Conservation (phyloP, 1,284 basidiomycete genomes). For the Tremellales sp. region DNA sequence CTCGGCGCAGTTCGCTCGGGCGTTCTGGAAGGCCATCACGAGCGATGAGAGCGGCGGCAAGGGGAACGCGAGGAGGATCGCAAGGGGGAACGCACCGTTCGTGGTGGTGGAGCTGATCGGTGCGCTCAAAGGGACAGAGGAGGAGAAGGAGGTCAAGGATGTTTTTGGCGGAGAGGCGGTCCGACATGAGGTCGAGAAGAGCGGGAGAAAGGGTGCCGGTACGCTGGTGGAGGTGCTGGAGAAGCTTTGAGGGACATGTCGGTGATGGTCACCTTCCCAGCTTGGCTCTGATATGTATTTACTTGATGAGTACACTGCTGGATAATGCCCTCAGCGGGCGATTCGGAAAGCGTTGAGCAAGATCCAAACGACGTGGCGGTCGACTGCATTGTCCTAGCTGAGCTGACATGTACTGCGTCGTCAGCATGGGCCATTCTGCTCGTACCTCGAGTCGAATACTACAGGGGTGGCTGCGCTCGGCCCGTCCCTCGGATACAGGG, state of each 20-base stretch:
- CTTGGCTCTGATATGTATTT: too few relatives aligned
- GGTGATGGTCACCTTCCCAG: too few relatives aligned
- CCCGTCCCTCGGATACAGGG: too few relatives aligned
- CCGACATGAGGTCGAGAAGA: constrained; percentile 37
- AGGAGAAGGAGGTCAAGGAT: constrained; percentile 51
- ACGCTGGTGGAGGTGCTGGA: constrained; percentile 41
- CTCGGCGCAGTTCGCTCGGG: constrained; percentile 57
- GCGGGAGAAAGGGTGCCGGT: constrained; percentile 44
- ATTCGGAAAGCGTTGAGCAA: too few relatives aligned
- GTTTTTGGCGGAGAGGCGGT: constrained; percentile 57
- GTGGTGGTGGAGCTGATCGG: constrained; percentile 72
- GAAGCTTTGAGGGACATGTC: constrained; percentile 26
- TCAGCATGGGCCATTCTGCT: too few relatives aligned
- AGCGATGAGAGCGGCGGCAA: constrained; percentile 43
- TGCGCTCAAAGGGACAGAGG: constrained; percentile 54
- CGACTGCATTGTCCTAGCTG: too few relatives aligned
- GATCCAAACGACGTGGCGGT: too few relatives aligned
- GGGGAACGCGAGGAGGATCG: constrained; percentile 56
- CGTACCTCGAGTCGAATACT: too few relatives aligned
- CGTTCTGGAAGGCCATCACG: constrained; percentile 56
- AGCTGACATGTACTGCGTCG: too few relatives aligned
- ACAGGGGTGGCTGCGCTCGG: too few relatives aligned
- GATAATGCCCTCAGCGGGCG: too few relatives aligned
- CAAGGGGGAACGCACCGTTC: constrained; percentile 66
- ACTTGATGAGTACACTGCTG: too few relatives aligned